Evolutionary conservation across 2,329 filamentous ascomycete species (phyloP).

Genomic region (Neoarthrinium moseri): DNA sequence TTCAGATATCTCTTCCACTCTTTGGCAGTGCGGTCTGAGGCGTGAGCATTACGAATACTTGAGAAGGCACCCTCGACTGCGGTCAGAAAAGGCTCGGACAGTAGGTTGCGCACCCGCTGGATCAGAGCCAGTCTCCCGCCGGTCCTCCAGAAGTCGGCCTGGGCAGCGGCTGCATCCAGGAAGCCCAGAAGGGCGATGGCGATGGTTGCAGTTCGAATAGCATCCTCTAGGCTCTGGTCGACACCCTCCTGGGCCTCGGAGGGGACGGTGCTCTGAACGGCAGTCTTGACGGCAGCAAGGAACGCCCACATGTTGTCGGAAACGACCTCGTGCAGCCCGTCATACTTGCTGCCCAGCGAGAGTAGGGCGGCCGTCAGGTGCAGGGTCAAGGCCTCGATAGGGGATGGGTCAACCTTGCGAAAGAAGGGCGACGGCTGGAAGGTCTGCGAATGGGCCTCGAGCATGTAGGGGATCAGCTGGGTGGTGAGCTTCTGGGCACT

Average conservation of each 20-base stretch:
- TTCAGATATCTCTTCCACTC: constrained; percentile 88
- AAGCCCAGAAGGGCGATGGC: constrained; percentile 88
- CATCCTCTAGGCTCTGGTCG: constrained; percentile 62
- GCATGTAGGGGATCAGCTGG: constrained; percentile 80
- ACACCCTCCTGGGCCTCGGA: constrained; percentile 56
- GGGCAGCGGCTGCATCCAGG: constrained; percentile 74
- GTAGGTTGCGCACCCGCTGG: constrained; percentile 65
- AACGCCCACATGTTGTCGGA: constrained; percentile 69
- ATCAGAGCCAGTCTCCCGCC: constrained; percentile 73
- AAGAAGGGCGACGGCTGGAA: constrained; percentile 82
- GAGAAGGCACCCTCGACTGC: constrained; percentile 88
- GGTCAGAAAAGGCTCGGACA: constrained; percentile 83
- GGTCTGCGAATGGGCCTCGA: constrained; percentile 77
- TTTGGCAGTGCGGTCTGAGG: constrained; percentile 62
- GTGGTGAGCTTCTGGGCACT: constrained; percentile 76
- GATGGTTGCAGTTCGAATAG: constrained; percentile 70
- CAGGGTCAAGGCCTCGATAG: constrained; percentile 80
- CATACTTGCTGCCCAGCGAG: constrained; percentile 73
- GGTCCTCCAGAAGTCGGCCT: constrained; percentile 78
- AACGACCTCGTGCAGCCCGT: constrained; percentile 64
- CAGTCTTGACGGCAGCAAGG: constrained; percentile 66
- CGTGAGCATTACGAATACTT: constrained; percentile 77
- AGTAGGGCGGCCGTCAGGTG: constrained; percentile 79
- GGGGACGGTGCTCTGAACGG: constrained; percentile 54
- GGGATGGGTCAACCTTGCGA: constrained; percentile 78